Evolutionary conservation across 2,329 filamentous ascomycete genomes (phyloP), one percentile per base, ranked within the genome.

Genomic region (Hypoxylon sp.): DNA sequence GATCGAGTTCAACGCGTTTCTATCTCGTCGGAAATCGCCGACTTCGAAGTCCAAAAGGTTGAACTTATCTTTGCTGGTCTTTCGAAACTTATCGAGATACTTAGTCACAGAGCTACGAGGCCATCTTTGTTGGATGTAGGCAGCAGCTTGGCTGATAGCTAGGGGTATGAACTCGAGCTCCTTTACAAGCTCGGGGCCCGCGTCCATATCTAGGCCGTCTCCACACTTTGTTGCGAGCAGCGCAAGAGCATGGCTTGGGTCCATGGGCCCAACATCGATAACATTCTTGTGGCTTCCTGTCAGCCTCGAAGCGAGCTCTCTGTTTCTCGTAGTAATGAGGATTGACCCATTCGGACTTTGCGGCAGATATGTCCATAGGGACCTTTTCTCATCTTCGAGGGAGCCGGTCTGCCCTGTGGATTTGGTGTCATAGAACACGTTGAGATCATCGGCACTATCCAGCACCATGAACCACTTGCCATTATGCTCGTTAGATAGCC

Each of bases 331-430:
- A 5, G 46, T 48, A 14, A 48, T 14, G 14, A 48, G 19, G 22
- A 48, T 48, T n/a, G 46, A 48, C 22, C 46, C 46, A 14, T 48
- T 48, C 26, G 11, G 22, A n/a, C 46, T 48, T 29, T 48, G 24
- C 6, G 46, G 46, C 11, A 48, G 46, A 48, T 48, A 48, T 13
- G 19, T 48, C 6, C 11, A 24, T 6, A 29, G 9, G 0, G 46
- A 19, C 14, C 22, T 26, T 19, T 44, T 19, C 39, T 44, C 39
- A 10, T 44, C 39, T 5, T 3, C 17, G n/a, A 5, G 17, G 10
- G 39, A 17, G 39, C 1, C 6, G 9, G 5, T 19, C 17, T 44
- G 39, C 22, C 22, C 19, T 29, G 46, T 3, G 9, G 5, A 8
- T 48, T 26, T n/a, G 22, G 11, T 5, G 46, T 24, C 22, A 48